Conservation (phyloP, 2,329 filamentous ascomycete species). For the Talaromyces rugulosus region DNA sequence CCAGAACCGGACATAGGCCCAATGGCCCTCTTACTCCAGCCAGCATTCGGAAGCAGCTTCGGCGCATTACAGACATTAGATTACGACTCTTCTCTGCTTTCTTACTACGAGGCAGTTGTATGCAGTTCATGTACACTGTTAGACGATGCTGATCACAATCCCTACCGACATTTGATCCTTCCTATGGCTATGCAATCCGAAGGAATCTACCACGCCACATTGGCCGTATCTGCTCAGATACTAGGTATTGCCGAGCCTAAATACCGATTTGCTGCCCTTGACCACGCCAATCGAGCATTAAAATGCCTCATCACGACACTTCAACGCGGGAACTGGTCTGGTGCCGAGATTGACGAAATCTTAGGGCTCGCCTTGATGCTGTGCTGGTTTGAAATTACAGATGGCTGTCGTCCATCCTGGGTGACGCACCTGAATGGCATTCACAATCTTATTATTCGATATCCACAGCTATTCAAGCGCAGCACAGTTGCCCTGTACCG, state of each 20-base stretch:
- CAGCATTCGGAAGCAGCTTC: neutral
- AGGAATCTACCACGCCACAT: constrained; percentile 24
- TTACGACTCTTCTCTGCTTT: constrained; percentile 19
- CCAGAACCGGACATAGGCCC: neutral
- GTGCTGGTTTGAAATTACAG: constrained; percentile 28
- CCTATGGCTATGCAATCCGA: constrained; percentile 24
- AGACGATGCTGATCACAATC: constrained; percentile 23
- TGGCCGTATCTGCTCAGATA: constrained; percentile 24
- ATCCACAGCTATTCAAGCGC: constrained; percentile 10
- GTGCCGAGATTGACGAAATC: constrained; percentile 23
- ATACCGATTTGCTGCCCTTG: constrained; percentile 20
- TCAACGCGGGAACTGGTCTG: neutral
- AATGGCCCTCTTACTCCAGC: neutral
- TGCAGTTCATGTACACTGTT: constrained; percentile 25
- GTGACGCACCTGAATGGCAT: constrained; percentile 24
- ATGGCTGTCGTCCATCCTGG: constrained; percentile 24
- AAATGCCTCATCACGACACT: constrained; percentile 1
- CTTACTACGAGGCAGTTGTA: constrained; percentile 23
- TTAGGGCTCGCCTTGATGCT: constrained; percentile 24
- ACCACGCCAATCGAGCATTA: constrained; percentile 17
- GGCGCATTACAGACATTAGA: neutral
- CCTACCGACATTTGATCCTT: constrained; percentile 25
- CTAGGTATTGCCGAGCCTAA: constrained; percentile 18
- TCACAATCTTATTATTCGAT: constrained; percentile 17
- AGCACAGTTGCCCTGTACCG: constrained; percentile 12